Conservation (phyloP, 176 grass and related monocot genomes). For the Oryza glaberrima region DNA sequence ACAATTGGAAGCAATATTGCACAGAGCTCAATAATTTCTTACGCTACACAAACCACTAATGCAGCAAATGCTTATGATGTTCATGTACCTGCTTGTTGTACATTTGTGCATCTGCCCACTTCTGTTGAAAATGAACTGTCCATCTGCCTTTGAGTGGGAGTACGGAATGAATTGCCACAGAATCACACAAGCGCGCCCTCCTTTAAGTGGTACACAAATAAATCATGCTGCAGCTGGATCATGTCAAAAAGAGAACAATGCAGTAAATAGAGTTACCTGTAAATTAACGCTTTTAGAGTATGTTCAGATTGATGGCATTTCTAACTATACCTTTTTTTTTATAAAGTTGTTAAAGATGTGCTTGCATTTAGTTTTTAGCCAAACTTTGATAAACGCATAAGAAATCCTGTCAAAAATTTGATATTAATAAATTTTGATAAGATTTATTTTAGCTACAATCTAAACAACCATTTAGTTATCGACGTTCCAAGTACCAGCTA, state of each 20-base stretch:
- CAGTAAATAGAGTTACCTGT: not conserved
- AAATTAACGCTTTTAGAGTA: not conserved
- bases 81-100: not conserved
- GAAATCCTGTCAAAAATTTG: too few relatives aligned
- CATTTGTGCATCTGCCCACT: not conserved
- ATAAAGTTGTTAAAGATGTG: too few relatives aligned
- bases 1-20: conserved; percentile 24
- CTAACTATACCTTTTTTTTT: too few relatives aligned
- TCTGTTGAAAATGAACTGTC: too few relatives aligned
- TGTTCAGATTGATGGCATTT: too few relatives aligned
- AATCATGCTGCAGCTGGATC: not conserved
- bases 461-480: not conserved
- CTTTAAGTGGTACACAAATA: conserved; percentile 6
- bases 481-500: not conserved
- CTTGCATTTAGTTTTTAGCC: too few relatives aligned
- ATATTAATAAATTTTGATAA: too few relatives aligned
- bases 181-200: not conserved
- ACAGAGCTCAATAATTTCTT: not conserved
- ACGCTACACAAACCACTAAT: not conserved
- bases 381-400: too few relatives aligned
- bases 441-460: too few relatives aligned
- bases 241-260: not conserved
- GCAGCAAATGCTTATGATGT: not conserved
- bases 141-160: conserved; percentile 28
- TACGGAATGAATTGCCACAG: not conserved